Conservation (phyloP, 2,329 filamentous ascomycete species). For the Beauveria rudraprayagi region DNA sequence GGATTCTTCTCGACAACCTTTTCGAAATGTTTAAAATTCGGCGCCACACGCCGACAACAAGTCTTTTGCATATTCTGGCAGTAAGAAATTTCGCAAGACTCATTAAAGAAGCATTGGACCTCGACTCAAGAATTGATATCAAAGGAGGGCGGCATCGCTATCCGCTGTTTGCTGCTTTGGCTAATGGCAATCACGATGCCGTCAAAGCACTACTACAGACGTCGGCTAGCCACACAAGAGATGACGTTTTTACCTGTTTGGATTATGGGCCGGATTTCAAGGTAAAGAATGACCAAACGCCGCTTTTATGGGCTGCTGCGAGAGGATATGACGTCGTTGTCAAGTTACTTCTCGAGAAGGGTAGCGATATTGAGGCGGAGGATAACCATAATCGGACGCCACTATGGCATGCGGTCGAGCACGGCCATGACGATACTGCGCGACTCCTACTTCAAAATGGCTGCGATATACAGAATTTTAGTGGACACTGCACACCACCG, state of each 20-base stretch:
- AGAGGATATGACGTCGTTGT: background rate
- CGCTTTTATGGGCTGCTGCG: background rate
- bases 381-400: background rate
- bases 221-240: background rate
- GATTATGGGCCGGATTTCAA: background rate
- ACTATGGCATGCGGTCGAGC: background rate
- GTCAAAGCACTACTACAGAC: background rate
- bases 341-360: background rate
- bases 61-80: constrained; percentile 12
- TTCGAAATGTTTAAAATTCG: background rate
- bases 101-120: background rate
- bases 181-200: background rate
- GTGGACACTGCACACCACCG: rapidly evolving
- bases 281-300: background rate
- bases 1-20: background rate
- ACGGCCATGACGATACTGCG: background rate
- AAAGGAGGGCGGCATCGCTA: background rate
- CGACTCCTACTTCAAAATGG: background rate
- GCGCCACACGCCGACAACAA: background rate
- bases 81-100: background rate
- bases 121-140: background rate
- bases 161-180: background rate
- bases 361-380: background rate
- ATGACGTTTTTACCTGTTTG: background rate
- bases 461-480: rapidly evolving